Base-by-base conservation (phyloP, 1,139 yeast species). In the Groenewaldozyma auringiensis region DNA sequence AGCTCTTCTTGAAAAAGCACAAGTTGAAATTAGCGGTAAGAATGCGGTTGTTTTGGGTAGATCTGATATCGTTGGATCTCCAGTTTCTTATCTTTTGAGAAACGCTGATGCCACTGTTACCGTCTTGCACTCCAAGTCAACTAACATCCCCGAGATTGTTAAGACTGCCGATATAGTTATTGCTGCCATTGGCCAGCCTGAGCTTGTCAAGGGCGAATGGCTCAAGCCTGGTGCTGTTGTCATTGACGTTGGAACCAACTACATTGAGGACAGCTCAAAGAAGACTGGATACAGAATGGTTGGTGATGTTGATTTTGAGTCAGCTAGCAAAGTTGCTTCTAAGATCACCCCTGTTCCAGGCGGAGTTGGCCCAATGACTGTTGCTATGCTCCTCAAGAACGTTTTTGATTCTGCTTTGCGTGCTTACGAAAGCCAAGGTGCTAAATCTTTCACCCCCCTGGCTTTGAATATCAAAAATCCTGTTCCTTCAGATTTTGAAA, bases 301-400 rank as follows among this genome's bases (percentile, higher is more conserved):
- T 43, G 99, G 99, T 49, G 98, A 92, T 63, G 96, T 89, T 50
- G 95, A 89, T 53, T 88, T 76, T 58, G 81, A 74, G 43, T 69
- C 79, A 21, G 87, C 87, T 47, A 62, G 74, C 43, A 70, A 76
- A 47, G 78, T 75, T 50, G 96, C 94, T 27, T 73, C 82, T 33
- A 73, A 75, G 60, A 76, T 92, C 61, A 92, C 98, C 21, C 98
- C 98, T 25, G 99, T 92, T 48, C 99, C 98, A 43, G 99, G 99
- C 62, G 98, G 98, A 55, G 98, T 92, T 50, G 98, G 98, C 45
- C 99, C 98, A 58, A 92, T 92, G 97, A 92, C 99, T 11, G 97
- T 92, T 44, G 97, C 97, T 43, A 86, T 88, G 84, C 76, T 92
- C 49, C 78, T 89, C 65, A 84, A 84, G 61, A 92, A 92, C 63